Evolutionary conservation across 495 filamentous ascomycete species (phyloP), one percentile per base, ranked within the genome.

Genomic region (Penicillium mononematosum): DNA sequence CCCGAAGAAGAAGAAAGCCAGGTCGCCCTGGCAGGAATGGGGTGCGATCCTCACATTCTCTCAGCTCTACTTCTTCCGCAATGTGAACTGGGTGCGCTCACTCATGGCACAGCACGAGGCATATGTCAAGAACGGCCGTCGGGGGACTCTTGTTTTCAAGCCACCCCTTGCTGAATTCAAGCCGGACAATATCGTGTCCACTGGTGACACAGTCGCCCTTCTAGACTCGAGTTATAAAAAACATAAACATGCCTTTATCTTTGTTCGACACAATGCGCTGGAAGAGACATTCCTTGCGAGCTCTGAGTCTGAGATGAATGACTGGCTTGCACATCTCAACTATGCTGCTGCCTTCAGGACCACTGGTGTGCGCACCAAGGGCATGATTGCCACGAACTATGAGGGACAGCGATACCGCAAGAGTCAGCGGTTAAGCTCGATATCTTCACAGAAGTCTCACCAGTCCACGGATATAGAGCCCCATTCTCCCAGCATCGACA

Each of bases 21-120:
- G 95, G 34, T 96, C 92, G 1, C 95, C 94, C 1, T 99, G 94
- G 94, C 91, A 96, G 62, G 94, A 98, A 76, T 99, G 94, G 94
- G 94, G 94, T 45, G 93, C 92, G 32, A 84, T 99, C 45, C 80
- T 99, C 20, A 99, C 94, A 6, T 88, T 92, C 25, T 93, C 94
- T 14, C 93, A 97, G 64, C 81, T 99, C 43, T 98, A 96, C 71
- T 92, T 99, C 74, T 99, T 99, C 75, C 84, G 88, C 53, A 96
- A 98, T 65, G 85, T 90, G 19, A 76, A 81, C 11, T 98, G 94
- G 94, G 84, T 95, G n/a, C 96, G 94, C 66, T 85, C 78, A 53
- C 72, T 99, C 55, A 89, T 97, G 75, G 82, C 88, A 55, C 94
- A 99, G 65, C 81, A 89, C 58, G 91, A 96, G 24, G 72, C 78